Evolutionary conservation across 2,329 filamentous ascomycete species (phyloP), one percentile per base, ranked within the genome.

Genomic region (Calonectria hawksworthii): DNA sequence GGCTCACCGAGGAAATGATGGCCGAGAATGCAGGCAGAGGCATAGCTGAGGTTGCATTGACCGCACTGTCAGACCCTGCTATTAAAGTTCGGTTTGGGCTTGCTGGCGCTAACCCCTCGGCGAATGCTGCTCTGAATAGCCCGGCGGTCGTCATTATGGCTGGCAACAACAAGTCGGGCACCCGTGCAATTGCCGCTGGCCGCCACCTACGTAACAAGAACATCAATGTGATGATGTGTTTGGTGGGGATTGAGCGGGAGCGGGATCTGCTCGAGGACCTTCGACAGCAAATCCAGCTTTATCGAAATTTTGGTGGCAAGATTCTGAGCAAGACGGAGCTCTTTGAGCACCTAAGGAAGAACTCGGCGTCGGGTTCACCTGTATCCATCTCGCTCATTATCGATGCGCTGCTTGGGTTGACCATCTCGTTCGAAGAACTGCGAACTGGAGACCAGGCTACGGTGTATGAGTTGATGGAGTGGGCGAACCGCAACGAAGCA

Each of bases 161-260:
- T 0, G 96, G 97, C n/a, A 99, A 98, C 84, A 96, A 98, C 84
- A 95, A 95, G 78, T 96, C 94, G 0, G 96, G 96, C 50, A 93
- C 95, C 47, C 91, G 96, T 73, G 95, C 96, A 4, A 90, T 99
- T 68, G 94, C 95, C 18, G 96, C 96, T 5, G 96, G 94, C 34
- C 92, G 97, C 6, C 96, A 99, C 83, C 90, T 99, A 11, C 92
- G 95, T 67, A 96, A 96, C 82, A 94, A 96, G 77, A 94, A 94
- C 26, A 88, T 95, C 70, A 93, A 95, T 71, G 93, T 98, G 47
- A 91, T 98, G 59, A 89, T 98, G 9, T 97, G 95, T 75, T 90
- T 99, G 10, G 92, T 98, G 4, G 95, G 96, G 0, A 92, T 96
- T 74, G 96, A 98, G 83, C 92, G 95, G 47, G 94, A 97, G 79